These are phyloP conservation scores for Ceratocystis lukuohia DNA, from an alignment of 2,329 filamentous ascomycete species.

Conservation along the genomic window DNA sequence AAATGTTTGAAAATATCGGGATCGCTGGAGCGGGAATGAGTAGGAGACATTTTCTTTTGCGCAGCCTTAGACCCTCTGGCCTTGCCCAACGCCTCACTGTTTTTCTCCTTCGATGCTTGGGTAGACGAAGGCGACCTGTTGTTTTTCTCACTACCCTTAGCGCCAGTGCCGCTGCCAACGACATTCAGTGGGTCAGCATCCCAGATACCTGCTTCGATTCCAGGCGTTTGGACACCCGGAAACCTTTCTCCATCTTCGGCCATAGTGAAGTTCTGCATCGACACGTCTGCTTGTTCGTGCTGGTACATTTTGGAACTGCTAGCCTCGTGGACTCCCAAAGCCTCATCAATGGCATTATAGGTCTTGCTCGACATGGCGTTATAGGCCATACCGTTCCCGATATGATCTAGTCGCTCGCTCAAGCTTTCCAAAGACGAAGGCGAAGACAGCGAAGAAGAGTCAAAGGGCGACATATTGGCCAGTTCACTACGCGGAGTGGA, in stretches of 20 bases:
- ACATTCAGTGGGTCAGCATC: constrained; percentile 15
- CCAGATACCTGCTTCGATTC: constrained; percentile 15
- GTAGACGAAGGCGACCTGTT: neutral
- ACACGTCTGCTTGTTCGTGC: neutral
- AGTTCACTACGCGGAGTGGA: constrained; percentile 12
- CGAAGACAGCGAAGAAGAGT: neutral
- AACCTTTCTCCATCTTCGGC: neutral
- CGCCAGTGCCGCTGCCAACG: constrained; percentile 3
- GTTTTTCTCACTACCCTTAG: neutral
- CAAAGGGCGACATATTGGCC: neutral
- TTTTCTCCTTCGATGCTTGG: neutral
- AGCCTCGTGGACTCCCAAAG: neutral
- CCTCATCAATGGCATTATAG: constrained; percentile 3
- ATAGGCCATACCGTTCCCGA: constrained; percentile 9
- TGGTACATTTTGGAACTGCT: neutral
- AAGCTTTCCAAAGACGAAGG: constrained; percentile 2
- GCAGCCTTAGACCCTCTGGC: neutral
- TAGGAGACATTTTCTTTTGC: neutral
- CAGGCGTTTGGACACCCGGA: neutral
- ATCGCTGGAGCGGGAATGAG: neutral
- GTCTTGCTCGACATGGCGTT: neutral
- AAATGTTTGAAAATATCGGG: constrained; percentile 10
- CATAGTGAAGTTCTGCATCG: neutral
- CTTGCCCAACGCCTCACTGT: neutral
- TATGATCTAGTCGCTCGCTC: constrained; percentile 8